Conservation (phyloP, 1,139 yeast genomes). For the Kurtzmaniella quercitrusa region DNA sequence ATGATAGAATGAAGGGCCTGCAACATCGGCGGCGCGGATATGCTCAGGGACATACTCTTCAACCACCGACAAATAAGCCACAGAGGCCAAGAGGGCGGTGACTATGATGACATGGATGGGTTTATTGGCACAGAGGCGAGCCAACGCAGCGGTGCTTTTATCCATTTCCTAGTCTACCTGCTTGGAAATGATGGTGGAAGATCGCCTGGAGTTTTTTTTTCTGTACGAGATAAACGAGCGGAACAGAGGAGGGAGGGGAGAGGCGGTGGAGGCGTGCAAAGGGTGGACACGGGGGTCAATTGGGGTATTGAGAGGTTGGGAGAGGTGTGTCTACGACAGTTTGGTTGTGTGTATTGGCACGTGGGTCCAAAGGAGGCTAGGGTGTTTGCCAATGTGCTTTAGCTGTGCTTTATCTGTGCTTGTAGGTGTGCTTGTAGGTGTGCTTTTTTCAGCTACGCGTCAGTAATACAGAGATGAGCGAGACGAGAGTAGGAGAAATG, state of each 20-base stretch:
- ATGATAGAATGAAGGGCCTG: constrained; percentile 34
- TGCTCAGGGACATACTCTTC: constrained; percentile 65
- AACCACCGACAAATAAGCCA: constrained; percentile 77
- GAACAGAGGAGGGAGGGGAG: not conserved
- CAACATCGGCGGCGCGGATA: constrained; percentile 9
- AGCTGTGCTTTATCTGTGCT: no score
- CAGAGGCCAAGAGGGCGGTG: constrained; percentile 71
- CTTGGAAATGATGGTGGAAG: not conserved
- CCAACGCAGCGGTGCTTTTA: constrained; percentile 39
- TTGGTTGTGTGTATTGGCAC: no score
- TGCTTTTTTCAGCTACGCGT: not conserved
- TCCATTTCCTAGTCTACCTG: constrained; percentile 1
- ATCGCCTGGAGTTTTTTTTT: not conserved
- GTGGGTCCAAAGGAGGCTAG: no score
- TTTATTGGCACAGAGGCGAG: constrained; percentile 68
- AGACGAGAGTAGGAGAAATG: no score
- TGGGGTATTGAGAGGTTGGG: no score
- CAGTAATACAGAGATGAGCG: no score
- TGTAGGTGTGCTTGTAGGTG: not conserved
- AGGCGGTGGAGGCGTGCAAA: constrained; percentile 1
- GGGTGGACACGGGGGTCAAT: not conserved
- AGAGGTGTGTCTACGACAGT: no score
- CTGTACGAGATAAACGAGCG: constrained; percentile 2
- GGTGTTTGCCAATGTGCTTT: no score
- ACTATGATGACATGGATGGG: constrained; percentile 87